Conservation (phyloP, 768 basidiomycete genomes). For the Collybia sordida region DNA sequence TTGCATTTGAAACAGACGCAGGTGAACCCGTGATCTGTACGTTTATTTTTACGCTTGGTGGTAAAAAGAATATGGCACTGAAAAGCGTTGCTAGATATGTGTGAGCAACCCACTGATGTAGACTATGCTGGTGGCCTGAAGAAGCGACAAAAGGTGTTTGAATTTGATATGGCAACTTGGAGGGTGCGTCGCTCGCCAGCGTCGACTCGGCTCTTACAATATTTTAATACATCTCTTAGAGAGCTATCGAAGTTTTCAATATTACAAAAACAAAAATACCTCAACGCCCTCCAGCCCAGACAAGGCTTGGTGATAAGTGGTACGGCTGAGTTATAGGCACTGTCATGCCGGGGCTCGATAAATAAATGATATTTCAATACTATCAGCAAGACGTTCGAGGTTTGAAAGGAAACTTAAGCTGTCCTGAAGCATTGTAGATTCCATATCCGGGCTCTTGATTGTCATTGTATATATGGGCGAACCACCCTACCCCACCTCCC, state of each 20-base stretch:
- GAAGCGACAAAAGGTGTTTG: slow-evolving; percentile 86
- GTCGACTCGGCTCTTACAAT: background rate
- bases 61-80: background rate
- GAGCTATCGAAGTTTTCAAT: slow-evolving; percentile 84
- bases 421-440: no score
- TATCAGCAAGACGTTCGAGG: no score
- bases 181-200: slow-evolving; percentile 44
- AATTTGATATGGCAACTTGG: slow-evolving; percentile 92
- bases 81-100: slow-evolving; percentile 42
- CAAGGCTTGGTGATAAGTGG: slow-evolving; percentile 66
- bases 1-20: slow-evolving; percentile 67
- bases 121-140: slow-evolving; percentile 63
- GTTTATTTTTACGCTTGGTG: slow-evolving; percentile 19
- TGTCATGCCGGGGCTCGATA: no score
- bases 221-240: slow-evolving; percentile 38
- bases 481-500: no score
- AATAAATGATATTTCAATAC: no score
- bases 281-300: slow-evolving; percentile 59
- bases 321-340: slow-evolving; percentile 47
- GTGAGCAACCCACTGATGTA: slow-evolving; percentile 61
- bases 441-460: no score
- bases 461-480: no score
- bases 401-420: no score
- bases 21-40: slow-evolving; percentile 78
- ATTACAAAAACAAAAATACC: slow-evolving; percentile 79